A percentile compares a stretch with the other conserved stretches of the same genome.
These are phyloP conservation scores for Metroxylon sagu DNA, from an alignment of 176 grass and related monocot species.

Conservation along the genomic window DNA sequence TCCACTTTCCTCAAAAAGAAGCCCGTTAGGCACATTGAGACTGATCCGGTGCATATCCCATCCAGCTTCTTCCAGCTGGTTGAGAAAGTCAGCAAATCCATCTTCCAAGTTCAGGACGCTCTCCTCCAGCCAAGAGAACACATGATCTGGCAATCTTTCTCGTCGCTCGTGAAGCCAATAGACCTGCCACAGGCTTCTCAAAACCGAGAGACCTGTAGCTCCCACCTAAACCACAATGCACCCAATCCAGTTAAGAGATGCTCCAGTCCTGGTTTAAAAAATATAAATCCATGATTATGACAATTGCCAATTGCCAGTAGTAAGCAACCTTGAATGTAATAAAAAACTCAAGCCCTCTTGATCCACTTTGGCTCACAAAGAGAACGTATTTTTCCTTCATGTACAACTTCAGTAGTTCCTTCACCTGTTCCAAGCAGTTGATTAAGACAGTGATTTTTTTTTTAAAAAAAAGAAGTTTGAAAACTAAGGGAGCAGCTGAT, in stretches of 20 bases:
- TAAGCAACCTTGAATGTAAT: slow-evolving; percentile 64
- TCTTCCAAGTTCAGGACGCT: slow-evolving; percentile 42
- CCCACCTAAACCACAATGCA: slow-evolving; percentile 41
- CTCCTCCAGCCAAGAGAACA: slow-evolving; percentile 45
- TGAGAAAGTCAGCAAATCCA: slow-evolving; percentile 50
- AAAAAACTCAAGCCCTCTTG: slow-evolving; percentile 26
- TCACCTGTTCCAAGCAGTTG: slow-evolving; percentile 40
- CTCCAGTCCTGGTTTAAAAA: background rate
- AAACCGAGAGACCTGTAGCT: slow-evolving; percentile 53
- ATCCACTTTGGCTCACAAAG: slow-evolving; percentile 30
- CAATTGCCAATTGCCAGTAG: background rate
- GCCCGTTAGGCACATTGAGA: slow-evolving; percentile 66
- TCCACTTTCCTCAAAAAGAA: slow-evolving; percentile 30
- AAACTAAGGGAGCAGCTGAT: too few relatives aligned
- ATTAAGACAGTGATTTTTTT: too few relatives aligned
- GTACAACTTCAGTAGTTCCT: slow-evolving; percentile 54
- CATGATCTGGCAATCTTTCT: slow-evolving; percentile 10
- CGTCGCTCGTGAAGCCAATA: slow-evolving; percentile 53
- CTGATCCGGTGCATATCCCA: slow-evolving; percentile 62
- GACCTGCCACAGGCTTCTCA: slow-evolving; percentile 83
- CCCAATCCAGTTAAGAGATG: background rate
- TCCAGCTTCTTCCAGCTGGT: slow-evolving; percentile 49
- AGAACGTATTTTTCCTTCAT: slow-evolving; percentile 72
- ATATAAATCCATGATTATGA: background rate
- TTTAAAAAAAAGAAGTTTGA: too few relatives aligned